These are phyloP conservation scores for Platanthera zijinensis DNA, from an alignment of 106 monocot species.

Conservation along the genomic window DNA sequence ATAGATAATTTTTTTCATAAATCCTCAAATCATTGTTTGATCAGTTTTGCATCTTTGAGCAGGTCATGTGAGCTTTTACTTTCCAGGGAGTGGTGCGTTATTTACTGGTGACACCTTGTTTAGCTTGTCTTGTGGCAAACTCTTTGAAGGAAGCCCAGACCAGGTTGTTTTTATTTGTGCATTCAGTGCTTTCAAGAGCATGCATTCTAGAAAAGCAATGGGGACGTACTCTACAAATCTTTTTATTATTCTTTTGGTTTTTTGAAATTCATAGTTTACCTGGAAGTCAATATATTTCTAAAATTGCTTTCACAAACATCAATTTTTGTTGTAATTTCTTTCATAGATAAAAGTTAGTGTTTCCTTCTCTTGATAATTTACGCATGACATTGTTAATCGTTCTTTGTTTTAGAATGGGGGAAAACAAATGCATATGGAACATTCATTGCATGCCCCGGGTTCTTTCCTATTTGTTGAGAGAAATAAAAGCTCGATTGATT, in stretches of 20 bases:
- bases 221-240: background rate
- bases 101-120: constrained; percentile 95
- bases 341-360: background rate
- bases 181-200: background rate
- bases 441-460: too few relatives aligned
- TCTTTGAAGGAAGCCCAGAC: constrained; percentile 82
- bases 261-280: background rate
- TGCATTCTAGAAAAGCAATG: background rate
- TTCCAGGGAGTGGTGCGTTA: constrained; percentile 70
- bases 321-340: background rate
- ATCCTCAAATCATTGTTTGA: background rate
- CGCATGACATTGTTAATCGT: too few relatives aligned
- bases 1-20: background rate
- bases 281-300: background rate
- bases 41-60: constrained; percentile 13
- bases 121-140: constrained; percentile 96
- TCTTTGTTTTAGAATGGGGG: too few relatives aligned
- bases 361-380: background rate
- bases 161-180: constrained; percentile 40
- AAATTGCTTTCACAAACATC: background rate
- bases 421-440: too few relatives aligned
- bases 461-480: too few relatives aligned
- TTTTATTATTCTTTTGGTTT: background rate
- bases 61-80: constrained; percentile 93
- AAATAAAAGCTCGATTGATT: too few relatives aligned